Evolutionary conservation across 2,329 filamentous ascomycete species (phyloP), one percentile per base, ranked within the genome.

Genomic region (Ceratocystiopsis brevicomis): DNA sequence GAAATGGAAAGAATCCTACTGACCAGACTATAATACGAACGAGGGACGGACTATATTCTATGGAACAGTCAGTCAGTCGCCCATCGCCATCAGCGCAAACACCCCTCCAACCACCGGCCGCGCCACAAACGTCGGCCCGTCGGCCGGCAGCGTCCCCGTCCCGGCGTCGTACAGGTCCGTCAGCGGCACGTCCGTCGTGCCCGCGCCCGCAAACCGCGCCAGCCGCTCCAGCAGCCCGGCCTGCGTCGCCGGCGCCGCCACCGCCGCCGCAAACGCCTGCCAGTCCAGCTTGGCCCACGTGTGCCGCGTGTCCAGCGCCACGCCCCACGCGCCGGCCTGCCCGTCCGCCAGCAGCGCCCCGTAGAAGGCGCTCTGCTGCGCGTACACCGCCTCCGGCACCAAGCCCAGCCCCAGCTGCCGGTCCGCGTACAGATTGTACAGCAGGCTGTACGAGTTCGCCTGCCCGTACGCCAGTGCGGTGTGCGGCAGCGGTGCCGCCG

Each of bases 401-500:
- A 92, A 63, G 44, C 81, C 71, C 59, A 90, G 84, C 54, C 75
- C 78, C 6, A 93, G 72, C 37, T 87, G 66, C 25, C 73, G 74
- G 60, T 92, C 84, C 14, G 78, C 75, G 60, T 84, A 93, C 21
- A 92, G 68, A 55, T 86, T 88, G 65, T 93, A 93, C 34, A 92
- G 68, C 1, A 68, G 52, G 30, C 68, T 68, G 50, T 68, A 62
- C n/a, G 64, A 66, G 45, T 55, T 52, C 1, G 52, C 54, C 66
- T 79, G 77, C 54, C 84, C 71, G 60, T 93, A 93, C 12, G 79
- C 74, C 11, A 93, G 68, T 51, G 84, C 87, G 18, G 81, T 76
- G 57, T 88, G 82, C 1, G 76, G 63, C 14, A 61, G 61, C 18
- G 51, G 64, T 10, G 73, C 71, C 44, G 79, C 73, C 16, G 68